phyloP scores from a whole-genome alignment of 1,284 basidiomycete species.

The Rhodofomes roseus region DNA sequence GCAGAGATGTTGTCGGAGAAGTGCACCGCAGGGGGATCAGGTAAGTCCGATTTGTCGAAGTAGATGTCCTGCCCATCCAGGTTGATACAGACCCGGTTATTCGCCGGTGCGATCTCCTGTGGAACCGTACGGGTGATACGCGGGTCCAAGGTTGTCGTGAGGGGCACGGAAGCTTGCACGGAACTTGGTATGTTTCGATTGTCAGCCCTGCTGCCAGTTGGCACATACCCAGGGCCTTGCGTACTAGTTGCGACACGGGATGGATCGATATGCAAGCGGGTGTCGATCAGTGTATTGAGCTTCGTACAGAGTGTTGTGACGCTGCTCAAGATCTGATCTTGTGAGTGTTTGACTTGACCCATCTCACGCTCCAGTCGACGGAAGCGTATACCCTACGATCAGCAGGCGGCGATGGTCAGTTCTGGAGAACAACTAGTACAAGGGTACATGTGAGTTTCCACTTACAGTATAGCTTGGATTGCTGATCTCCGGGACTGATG shows the following conservation, averaged over 20 bases:
- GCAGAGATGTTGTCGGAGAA: conserved; percentile 14
- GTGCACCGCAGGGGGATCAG: conserved; percentile 1
- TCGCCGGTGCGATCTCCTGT: background rate
- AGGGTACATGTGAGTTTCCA: background rate
- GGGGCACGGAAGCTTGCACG: background rate
- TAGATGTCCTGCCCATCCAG: background rate
- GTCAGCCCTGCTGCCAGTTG: background rate
- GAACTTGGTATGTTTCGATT: background rate
- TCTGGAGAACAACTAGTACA: too few species aligned
- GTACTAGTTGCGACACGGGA: too few species aligned
- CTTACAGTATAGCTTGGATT: background rate
- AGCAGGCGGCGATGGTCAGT: background rate
- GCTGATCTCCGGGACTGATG: background rate
- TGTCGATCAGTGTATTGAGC: background rate
- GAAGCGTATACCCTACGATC: background rate
- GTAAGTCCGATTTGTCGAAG: background rate
- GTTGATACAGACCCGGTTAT: background rate
- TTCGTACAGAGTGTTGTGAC: background rate
- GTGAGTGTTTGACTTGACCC: background rate
- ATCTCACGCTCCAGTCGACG: background rate
- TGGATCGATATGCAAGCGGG: background rate
- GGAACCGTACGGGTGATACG: too few species aligned
- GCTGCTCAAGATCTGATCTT: background rate
- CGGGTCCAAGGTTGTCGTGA: background rate
- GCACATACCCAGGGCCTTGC: background rate